phyloP scores from a whole-genome alignment of 2,329 filamentous ascomycete species.

The Ramichloridium luteum region DNA sequence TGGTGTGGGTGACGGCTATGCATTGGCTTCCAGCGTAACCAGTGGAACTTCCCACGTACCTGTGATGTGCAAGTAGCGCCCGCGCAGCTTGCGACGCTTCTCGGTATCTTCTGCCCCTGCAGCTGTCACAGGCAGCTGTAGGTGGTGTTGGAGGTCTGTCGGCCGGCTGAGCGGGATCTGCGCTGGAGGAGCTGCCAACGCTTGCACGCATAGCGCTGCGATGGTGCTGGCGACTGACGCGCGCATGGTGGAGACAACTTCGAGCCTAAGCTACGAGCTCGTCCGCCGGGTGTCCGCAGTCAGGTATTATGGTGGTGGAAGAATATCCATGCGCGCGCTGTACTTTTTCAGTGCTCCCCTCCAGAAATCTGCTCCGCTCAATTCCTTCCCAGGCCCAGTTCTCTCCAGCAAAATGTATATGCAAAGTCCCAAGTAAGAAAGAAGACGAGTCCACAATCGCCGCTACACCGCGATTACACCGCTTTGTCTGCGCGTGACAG shows the following conservation, averaged over 20 bases:
- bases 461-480: too few relatives aligned
- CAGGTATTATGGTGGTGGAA: too few relatives aligned
- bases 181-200: neutral
- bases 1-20: neutral
- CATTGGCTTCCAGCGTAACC: too few relatives aligned
- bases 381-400: neutral
- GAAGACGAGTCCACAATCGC: too few relatives aligned
- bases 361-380: too few relatives aligned
- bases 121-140: too few relatives aligned
- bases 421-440: neutral
- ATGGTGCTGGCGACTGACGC: neutral
- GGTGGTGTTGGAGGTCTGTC: neutral
- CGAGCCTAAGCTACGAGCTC: too few relatives aligned
- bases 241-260: neutral
- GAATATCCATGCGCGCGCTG: too few relatives aligned
- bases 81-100: constrained; percentile 30
- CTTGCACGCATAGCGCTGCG: neutral
- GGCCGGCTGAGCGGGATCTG: neutral
- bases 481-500: too few relatives aligned
- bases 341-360: too few relatives aligned
- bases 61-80: constrained; percentile 80
- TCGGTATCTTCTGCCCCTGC: constrained; percentile 3
- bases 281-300: too few relatives aligned
- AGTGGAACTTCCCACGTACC: constrained; percentile 44
- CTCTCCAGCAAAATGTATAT: neutral